These are phyloP conservation scores for Berkeleyomyces basicola DNA, from an alignment of 2,329 filamentous ascomycete species.

Conservation along the genomic window DNA sequence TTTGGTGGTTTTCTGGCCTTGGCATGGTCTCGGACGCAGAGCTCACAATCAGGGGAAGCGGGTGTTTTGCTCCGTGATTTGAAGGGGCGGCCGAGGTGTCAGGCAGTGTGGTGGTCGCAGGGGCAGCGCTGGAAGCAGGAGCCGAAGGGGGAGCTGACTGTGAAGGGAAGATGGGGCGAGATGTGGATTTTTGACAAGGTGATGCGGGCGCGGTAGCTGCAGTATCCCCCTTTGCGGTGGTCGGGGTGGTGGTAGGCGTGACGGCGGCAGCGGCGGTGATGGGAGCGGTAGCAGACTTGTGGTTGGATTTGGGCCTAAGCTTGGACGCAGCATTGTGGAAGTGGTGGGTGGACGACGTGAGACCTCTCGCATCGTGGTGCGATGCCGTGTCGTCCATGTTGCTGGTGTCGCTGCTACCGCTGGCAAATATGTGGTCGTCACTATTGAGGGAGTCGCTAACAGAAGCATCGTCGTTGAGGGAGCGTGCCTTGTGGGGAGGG, in stretches of 20 bases:
- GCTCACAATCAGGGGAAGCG: constrained; percentile 34
- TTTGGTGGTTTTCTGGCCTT: constrained; percentile 30
- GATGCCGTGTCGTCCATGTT: constrained; percentile 38
- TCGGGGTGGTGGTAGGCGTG: background rate
- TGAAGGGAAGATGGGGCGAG: background rate
- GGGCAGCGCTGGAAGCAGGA: constrained; percentile 34
- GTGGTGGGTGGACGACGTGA: background rate
- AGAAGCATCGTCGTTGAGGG: constrained; percentile 48
- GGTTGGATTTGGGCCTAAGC: background rate
- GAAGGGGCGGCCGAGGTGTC: background rate
- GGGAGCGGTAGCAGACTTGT: background rate
- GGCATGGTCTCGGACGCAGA: constrained; percentile 28
- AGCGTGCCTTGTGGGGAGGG: constrained; percentile 25
- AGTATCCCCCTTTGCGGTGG: background rate
- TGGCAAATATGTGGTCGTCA: constrained; percentile 42
- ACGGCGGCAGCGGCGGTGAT: background rate
- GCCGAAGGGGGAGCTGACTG: background rate
- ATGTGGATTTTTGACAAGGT: background rate
- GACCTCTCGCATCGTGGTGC: constrained; percentile 19
- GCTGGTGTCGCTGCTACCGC: constrained; percentile 45
- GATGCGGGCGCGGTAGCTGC: background rate
- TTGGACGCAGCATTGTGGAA: background rate
- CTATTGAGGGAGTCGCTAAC: constrained; percentile 46
- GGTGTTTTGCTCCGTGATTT: background rate
- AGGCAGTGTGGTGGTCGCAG: constrained; percentile 17